Conservation (phyloP, 495 filamentous ascomycete genomes). For the Astrothelium macrocarpum region DNA sequence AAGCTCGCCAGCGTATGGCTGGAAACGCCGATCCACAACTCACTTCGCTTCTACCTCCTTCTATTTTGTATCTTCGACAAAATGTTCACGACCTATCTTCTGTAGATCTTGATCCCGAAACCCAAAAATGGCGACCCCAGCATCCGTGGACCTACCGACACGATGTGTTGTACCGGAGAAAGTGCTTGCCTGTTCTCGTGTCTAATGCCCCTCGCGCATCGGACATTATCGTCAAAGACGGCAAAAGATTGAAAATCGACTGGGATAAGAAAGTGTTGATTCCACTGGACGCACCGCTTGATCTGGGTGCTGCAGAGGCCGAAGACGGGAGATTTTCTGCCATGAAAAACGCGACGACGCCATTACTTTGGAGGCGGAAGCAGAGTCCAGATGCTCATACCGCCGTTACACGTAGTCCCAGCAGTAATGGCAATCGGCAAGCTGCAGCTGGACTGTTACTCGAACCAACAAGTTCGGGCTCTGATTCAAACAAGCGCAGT, state of each 20-base stretch:
- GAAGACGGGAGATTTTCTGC: not conserved
- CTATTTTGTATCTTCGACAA: slow-evolving; percentile 11
- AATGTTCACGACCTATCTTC: slow-evolving; percentile 14
- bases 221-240: slow-evolving; percentile 29
- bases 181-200: slow-evolving; percentile 29
- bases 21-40: not conserved
- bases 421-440: too few species aligned
- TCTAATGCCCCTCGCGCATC: slow-evolving; percentile 25
- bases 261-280: slow-evolving; percentile 24
- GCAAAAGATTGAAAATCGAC: slow-evolving; percentile 30
- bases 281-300: not conserved
- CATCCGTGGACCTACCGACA: slow-evolving; percentile 20
- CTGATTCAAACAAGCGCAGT: too few species aligned
- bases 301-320: not conserved
- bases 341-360: not conserved
- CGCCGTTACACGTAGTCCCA: too few species aligned
- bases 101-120: slow-evolving; percentile 13
- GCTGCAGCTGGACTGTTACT: too few species aligned
- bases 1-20: not conserved
- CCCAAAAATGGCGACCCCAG: slow-evolving; percentile 23
- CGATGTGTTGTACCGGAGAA: slow-evolving; percentile 29
- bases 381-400: too few species aligned
- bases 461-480: too few species aligned
- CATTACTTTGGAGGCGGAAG: not conserved
- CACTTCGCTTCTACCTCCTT: slow-evolving; percentile 9